Evolutionary conservation across 2,329 filamentous ascomycete species (phyloP).

Genomic region (Trichophyton equinum): DNA sequence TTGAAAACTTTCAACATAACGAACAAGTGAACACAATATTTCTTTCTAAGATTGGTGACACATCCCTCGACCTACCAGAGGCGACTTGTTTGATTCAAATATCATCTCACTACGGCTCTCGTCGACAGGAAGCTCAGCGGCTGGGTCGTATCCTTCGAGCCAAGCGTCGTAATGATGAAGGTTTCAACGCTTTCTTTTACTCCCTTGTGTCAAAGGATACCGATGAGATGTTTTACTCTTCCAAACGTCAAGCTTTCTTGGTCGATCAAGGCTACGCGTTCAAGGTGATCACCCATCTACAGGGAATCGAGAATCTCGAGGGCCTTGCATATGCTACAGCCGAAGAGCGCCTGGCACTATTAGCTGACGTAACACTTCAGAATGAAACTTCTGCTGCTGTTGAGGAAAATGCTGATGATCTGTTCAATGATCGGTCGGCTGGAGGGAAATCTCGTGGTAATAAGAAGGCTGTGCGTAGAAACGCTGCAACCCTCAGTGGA

Average conservation of each 20-base stretch:
- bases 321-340: slow-evolving; percentile 69
- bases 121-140: slow-evolving; percentile 89
- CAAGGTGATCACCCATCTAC: slow-evolving; percentile 93
- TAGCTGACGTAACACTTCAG: slow-evolving; percentile 80
- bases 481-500: slow-evolving; percentile 72
- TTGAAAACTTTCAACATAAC: slow-evolving; percentile 94
- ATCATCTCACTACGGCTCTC: slow-evolving; percentile 91
- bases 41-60: slow-evolving; percentile 94
- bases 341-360: slow-evolving; percentile 67
- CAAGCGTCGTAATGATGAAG: slow-evolving; percentile 91
- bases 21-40: slow-evolving; percentile 84
- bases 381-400: slow-evolving; percentile 62
- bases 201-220: slow-evolving; percentile 95
- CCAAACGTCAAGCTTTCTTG: slow-evolving; percentile 89
- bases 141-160: slow-evolving; percentile 86
- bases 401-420: slow-evolving; percentile 57
- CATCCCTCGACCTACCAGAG: slow-evolving; percentile 91
- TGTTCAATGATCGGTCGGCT: slow-evolving; percentile 48
- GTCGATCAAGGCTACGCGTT: slow-evolving; percentile 98
- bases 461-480: slow-evolving; percentile 57
- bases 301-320: slow-evolving; percentile 75
- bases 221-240: slow-evolving; percentile 94
- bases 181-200: slow-evolving; percentile 99
- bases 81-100: slow-evolving; percentile 96
- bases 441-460: slow-evolving; percentile 27